Evolutionary conservation across 108 stramenopile genomes (phyloP).

Genomic region (Nitzschia putrida): DNA sequence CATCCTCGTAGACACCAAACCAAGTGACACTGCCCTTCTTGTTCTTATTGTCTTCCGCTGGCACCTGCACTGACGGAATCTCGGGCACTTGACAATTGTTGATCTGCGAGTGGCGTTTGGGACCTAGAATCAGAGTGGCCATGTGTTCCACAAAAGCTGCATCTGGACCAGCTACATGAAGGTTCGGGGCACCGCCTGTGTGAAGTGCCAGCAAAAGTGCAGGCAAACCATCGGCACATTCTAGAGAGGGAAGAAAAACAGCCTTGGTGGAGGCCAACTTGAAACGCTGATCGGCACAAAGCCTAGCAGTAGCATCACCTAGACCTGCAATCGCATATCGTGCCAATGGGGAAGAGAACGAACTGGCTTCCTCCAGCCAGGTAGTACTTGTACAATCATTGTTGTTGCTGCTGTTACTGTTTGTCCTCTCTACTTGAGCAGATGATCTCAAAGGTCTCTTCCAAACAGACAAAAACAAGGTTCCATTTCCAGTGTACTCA

Average conservation of each 20-base stretch:
- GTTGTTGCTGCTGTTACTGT: not conserved
- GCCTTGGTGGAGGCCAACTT: conserved; percentile 49
- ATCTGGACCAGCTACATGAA: conserved; percentile 32
- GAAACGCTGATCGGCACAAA: conserved; percentile 72
- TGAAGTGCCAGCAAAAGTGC: conserved; percentile 56
- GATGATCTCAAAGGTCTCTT: conserved; percentile 22
- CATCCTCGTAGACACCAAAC: conserved; percentile 74
- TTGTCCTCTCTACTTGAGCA: no score
- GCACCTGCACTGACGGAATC: no score
- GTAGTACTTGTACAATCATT: not conserved
- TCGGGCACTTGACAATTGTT: conserved; percentile 47
- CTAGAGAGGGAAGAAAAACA: conserved; percentile 35
- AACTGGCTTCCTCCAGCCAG: conserved; percentile 17
- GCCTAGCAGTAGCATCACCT: conserved; percentile 56
- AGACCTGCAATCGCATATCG: conserved; percentile 70
- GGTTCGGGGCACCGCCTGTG: conserved; percentile 46
- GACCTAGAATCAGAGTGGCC: conserved; percentile 17
- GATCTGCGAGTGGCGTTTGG: conserved; percentile 32
- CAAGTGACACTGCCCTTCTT: conserved; percentile 24
- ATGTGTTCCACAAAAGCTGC: conserved; percentile 23
- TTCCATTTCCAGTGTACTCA: conserved; percentile 60
- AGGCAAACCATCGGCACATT: conserved; percentile 48
- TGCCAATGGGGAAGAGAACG: conserved; percentile 29
- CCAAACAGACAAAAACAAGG: conserved; percentile 71
- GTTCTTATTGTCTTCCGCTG: not conserved